Evolutionary conservation across 441 rosid genomes (phyloP), one percentile per base, ranked within the genome.

Genomic region (Biscutella auriculata): DNA sequence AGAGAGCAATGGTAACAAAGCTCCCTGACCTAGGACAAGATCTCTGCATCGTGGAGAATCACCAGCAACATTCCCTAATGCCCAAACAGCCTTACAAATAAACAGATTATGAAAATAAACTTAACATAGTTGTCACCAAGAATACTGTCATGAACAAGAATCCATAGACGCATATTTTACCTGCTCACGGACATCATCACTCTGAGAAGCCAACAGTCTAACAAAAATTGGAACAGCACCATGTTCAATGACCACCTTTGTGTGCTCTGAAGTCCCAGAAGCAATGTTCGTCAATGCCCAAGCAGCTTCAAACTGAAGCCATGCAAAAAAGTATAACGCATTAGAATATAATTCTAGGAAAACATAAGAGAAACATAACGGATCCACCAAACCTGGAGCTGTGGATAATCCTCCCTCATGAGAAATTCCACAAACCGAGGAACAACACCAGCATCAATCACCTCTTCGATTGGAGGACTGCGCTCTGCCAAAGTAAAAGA

Each of bases 121-220:
- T 28, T 16, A 28, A 56, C 5, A 28, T 4, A 39, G 6, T 14
- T 48, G 16, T 23, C 15, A 35, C 23, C 23, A 19, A 19, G 23
- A 19, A 19, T 1, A 19, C 23, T 19, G 23, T n/a, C n/a, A n/a
- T n/a, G n/a, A n/a, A 47, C 15, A 28, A 13, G 7, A 64, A 1
- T 47, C 33, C 1, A 0, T 46, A 27, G 11, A 30, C 4, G 26
- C n/a, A 48, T 39, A 4, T 6, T 26, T 44, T 64, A 90, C 97
- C 95, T 90, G 92, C 50, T 87, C 92, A 43, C 92, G 88, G 51
- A 90, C 95, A 79, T 83, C 95, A 68, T 85, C 96, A 33, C 88
- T 85, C 6, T 28, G 7, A 28, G 30, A 28, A 28, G 23, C 30
- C 5, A 28, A 28, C 7, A 28, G 5, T 5, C 30, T 28, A 12